Evolutionary conservation across 2,329 filamentous ascomycete genomes (phyloP).

Genomic region (Xylariaceae sp.): DNA sequence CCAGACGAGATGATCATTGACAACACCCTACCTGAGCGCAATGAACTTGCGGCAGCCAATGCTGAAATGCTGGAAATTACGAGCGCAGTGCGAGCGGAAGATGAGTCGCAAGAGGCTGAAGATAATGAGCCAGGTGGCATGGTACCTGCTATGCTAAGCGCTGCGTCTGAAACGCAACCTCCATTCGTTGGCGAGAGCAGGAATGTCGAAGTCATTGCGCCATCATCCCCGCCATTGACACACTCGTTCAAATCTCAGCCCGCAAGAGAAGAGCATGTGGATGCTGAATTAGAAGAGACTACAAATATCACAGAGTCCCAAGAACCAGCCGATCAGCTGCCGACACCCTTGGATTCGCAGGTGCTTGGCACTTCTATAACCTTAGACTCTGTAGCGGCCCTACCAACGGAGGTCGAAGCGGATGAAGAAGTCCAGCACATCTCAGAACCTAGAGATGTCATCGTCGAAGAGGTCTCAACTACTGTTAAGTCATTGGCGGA

Average conservation of each 20-base stretch:
- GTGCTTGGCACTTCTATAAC: slow-evolving; percentile 3
- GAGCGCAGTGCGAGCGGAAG: not conserved
- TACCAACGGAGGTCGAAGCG: slow-evolving; percentile 19
- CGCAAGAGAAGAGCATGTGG: slow-evolving; percentile 7
- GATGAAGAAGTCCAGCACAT: slow-evolving; percentile 4
- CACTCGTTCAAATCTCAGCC: slow-evolving; percentile 26
- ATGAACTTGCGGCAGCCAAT: not conserved
- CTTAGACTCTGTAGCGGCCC: not conserved
- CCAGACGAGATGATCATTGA: slow-evolving; percentile 7
- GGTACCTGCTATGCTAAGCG: slow-evolving; percentile 9
- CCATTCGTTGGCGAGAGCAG: slow-evolving; percentile 29
- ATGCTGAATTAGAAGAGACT: slow-evolving; percentile 13
- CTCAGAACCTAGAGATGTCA: not conserved
- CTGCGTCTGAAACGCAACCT: slow-evolving; percentile 47
- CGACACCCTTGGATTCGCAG: slow-evolving; percentile 32
- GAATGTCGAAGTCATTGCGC: not conserved
- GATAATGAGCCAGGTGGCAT: slow-evolving; percentile 23
- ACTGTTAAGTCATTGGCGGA: not conserved
- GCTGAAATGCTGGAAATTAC: not conserved
- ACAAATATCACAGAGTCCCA: slow-evolving; percentile 6
- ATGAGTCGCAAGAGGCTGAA: slow-evolving; percentile 10
- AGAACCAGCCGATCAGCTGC: slow-evolving; percentile 21
- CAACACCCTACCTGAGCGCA: not conserved
- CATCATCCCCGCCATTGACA: slow-evolving; percentile 31
- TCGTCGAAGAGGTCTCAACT: not conserved